A percentile compares a stretch with the other conserved stretches of the same genome.
Conservation (phyloP, 177 flowering plant species). For the Vitis hybrid region DNA sequence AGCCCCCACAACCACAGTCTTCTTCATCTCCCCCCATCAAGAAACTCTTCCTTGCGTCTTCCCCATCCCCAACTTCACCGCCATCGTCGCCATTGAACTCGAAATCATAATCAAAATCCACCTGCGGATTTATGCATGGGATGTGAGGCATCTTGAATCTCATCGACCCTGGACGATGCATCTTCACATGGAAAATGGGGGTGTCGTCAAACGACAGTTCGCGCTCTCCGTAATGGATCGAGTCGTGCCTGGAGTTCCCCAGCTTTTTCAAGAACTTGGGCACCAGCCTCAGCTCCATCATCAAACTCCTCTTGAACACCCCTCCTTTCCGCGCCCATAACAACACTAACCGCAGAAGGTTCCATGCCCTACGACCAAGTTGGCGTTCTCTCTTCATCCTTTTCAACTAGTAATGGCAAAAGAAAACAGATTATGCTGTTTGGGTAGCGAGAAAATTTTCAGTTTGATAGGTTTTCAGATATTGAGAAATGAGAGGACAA, state of each 20-base stretch:
- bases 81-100: constrained; percentile 17
- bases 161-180: constrained; percentile 56
- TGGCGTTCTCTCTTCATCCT: constrained; percentile 28
- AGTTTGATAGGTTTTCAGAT: too few species aligned
- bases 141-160: constrained; percentile 49
- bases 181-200: constrained; percentile 54
- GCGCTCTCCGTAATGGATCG: constrained; percentile 43
- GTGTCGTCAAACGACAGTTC: constrained; percentile 79
- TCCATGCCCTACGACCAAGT: constrained; percentile 49
- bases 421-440: background rate
- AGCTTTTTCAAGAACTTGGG: constrained; percentile 44
- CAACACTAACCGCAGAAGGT: constrained; percentile 47
- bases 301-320: constrained; percentile 37
- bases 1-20: constrained; percentile 7
- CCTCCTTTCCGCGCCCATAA: constrained; percentile 74
- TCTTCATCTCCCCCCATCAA: constrained; percentile 9
- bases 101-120: constrained; percentile 55
- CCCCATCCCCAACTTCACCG: background rate
- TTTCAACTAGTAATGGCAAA: background rate
- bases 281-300: constrained; percentile 44
- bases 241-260: constrained; percentile 17
- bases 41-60: constrained; percentile 26
- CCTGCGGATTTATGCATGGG: constrained; percentile 62
- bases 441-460: too few species aligned
- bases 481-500: background rate